A percentile compares a stretch with the other conserved stretches of the same genome.
Conservation (phyloP, 2,329 filamentous ascomycete genomes). For the Ambrosiella xylebori region DNA sequence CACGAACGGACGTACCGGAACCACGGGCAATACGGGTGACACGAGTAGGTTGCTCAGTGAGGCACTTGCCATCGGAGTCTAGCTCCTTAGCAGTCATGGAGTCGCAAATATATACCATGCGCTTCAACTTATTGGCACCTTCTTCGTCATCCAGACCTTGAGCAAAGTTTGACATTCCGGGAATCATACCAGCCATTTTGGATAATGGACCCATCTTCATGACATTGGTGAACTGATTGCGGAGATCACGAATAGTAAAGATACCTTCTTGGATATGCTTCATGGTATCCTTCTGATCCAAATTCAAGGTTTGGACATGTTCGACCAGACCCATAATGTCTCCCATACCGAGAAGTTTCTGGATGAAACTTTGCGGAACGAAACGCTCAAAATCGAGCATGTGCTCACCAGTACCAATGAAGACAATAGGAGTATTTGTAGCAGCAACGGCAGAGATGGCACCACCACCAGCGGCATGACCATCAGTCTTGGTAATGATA, state of each 20-base stretch:
- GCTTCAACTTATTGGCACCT: constrained; percentile 78
- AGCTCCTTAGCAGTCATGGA: constrained; percentile 95
- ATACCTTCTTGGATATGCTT: constrained; percentile 96
- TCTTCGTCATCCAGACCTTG: constrained; percentile 94
- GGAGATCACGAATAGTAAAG: constrained; percentile 84
- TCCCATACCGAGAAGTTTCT: constrained; percentile 89
- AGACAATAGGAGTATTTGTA: constrained; percentile 91
- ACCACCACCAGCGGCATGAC: constrained; percentile 85
- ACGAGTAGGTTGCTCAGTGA: constrained; percentile 77
- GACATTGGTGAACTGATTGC: constrained; percentile 91
- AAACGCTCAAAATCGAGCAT: constrained; percentile 91
- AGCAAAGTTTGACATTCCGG: constrained; percentile 85
- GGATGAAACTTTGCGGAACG: constrained; percentile 80
- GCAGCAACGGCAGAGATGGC: constrained; percentile 95
- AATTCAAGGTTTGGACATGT: constrained; percentile 86
- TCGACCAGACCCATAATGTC: constrained; percentile 91
- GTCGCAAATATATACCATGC: constrained; percentile 98
- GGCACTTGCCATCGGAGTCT: constrained; percentile 86
- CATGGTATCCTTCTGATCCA: constrained; percentile 97
- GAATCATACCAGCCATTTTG: constrained; percentile 98
- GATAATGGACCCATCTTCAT: constrained; percentile 99
- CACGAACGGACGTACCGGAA: constrained; percentile 73
- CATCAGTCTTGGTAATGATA: constrained; percentile 97
- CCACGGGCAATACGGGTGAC: constrained; percentile 86
- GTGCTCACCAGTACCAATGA: constrained; percentile 94